phyloP scores from a whole-genome alignment of 768 basidiomycete species.

The Macrocybe gigantea region DNA sequence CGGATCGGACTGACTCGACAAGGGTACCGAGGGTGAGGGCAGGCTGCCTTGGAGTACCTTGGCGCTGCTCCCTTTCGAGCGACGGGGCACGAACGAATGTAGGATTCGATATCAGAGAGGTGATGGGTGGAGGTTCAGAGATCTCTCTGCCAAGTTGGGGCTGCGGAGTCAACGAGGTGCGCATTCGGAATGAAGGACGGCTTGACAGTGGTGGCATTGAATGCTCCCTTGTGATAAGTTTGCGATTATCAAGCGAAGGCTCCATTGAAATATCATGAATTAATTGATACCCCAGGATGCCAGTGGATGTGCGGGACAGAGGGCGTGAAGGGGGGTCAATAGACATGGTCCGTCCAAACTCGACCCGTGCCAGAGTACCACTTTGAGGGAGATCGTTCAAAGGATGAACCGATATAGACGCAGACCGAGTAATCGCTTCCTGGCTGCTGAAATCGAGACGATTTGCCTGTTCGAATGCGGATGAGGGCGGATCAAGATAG shows the following conservation, averaged over 20 bases:
- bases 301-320: slow-evolving; percentile 33
- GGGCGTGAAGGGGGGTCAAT: slow-evolving; percentile 53
- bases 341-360: slow-evolving; percentile 59
- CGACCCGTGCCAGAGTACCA: slow-evolving; percentile 26
- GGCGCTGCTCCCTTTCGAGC: slow-evolving; percentile 12
- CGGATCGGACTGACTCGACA: slow-evolving; percentile 48
- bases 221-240: slow-evolving; percentile 25
- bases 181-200: slow-evolving; percentile 55
- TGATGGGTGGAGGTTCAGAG: slow-evolving; percentile 68
- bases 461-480: slow-evolving; percentile 20
- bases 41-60: slow-evolving; percentile 22
- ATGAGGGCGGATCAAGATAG: slow-evolving; percentile 47
- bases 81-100: slow-evolving; percentile 62
- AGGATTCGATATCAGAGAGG: slow-evolving; percentile 56
- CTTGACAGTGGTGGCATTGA: slow-evolving; percentile 41
- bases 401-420: too few relatives aligned
- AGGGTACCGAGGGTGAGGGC: slow-evolving; percentile 55
- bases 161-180: slow-evolving; percentile 68
- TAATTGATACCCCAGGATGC: slow-evolving; percentile 33
- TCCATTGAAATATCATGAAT: slow-evolving; percentile 38
- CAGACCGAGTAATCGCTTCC: not conserved
- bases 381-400: slow-evolving; percentile 21
- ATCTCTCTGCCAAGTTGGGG: slow-evolving; percentile 39
- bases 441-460: slow-evolving; percentile 13
- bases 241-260: slow-evolving; percentile 18